phyloP scores from a whole-genome alignment of 345 rosid genomes.

The Hypericum androsaemum region DNA sequence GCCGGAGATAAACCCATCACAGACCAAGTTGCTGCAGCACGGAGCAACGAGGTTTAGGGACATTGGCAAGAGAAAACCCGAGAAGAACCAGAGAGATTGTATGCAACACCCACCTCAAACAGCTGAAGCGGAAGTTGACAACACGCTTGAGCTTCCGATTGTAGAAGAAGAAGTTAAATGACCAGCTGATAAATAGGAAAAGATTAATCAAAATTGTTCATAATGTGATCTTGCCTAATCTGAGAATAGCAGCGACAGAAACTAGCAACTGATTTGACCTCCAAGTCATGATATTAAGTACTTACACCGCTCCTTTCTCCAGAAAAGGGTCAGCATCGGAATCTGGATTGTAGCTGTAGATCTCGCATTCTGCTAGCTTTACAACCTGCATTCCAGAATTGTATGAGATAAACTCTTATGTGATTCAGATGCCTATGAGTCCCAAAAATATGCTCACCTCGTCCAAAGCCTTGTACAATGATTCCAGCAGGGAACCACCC shows the following conservation, averaged over 20 bases:
- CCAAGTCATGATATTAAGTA: not conserved
- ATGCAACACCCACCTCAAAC: conserved; percentile 49
- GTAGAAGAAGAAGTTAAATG: conserved; percentile 82
- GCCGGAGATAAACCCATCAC: conserved; percentile 40
- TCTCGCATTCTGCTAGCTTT: conserved; percentile 72
- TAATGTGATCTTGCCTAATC: too few relatives aligned
- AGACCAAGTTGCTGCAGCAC: conserved; percentile 59
- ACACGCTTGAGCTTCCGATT: conserved; percentile 86
- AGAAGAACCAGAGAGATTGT: not conserved
- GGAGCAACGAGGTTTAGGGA: not conserved
- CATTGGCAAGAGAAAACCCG: not conserved
- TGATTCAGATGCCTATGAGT: conserved; percentile 1
- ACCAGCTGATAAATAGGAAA: not conserved
- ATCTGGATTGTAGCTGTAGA: conserved; percentile 74
- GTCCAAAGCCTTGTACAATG: conserved; percentile 75
- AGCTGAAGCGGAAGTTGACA: conserved; percentile 67
- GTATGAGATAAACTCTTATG: conserved; percentile 12
- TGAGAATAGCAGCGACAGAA: too few relatives aligned
- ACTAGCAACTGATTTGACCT: too few relatives aligned
- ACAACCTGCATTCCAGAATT: conserved; percentile 55
- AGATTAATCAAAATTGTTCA: too few relatives aligned
- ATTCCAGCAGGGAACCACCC: conserved; percentile 60
- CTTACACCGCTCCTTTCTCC: conserved; percentile 82
- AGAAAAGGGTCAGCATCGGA: conserved; percentile 75
- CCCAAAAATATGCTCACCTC: conserved; percentile 44